A percentile compares a stretch with the other conserved stretches of the same genome.
Conservation (phyloP, 176 grass and related monocot species). For the Puya raimondii region DNA sequence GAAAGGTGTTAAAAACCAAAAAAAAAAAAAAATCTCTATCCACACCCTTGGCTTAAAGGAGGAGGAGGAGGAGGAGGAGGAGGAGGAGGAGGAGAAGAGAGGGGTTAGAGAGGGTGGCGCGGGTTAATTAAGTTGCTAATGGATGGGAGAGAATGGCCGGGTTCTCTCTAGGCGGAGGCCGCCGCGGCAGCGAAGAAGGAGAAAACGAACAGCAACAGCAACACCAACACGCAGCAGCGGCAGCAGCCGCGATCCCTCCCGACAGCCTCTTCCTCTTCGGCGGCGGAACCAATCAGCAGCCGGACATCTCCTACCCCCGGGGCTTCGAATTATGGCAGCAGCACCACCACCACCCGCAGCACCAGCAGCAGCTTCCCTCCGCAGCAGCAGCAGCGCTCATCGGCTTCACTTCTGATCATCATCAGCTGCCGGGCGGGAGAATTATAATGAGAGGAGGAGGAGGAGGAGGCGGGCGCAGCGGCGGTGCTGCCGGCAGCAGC, state of each 20-base stretch:
- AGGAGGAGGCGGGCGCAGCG: too few relatives aligned
- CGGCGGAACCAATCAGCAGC: slow-evolving; percentile 1
- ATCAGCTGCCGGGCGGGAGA: not conserved
- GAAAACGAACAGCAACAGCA: not conserved
- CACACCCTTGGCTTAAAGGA: too few relatives aligned
- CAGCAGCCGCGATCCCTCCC: not conserved
- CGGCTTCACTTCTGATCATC: slow-evolving; percentile 10
- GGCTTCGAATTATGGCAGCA: slow-evolving; percentile 26
- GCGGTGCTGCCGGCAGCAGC: too few relatives aligned
- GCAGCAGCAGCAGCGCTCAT: slow-evolving; percentile 1
- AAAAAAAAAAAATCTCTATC: not conserved
- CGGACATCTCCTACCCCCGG: not conserved
- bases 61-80: not conserved
- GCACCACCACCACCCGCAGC: slow-evolving; percentile 3
- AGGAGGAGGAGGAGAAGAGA: not conserved
- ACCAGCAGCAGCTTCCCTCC: not conserved
- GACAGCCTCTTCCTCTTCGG: slow-evolving; percentile 18
- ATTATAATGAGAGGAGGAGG: too few relatives aligned
- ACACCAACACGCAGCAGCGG: not conserved
- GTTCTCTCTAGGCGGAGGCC: slow-evolving; percentile 15
- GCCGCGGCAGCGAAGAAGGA: not conserved
- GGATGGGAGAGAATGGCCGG: slow-evolving; percentile 12
- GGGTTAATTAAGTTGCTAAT: not conserved
- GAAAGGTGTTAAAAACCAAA: not conserved
- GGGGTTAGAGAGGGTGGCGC: not conserved